These are phyloP conservation scores for Puccinia horiana DNA, from an alignment of 1,284 basidiomycete species.

Conservation along the genomic window DNA sequence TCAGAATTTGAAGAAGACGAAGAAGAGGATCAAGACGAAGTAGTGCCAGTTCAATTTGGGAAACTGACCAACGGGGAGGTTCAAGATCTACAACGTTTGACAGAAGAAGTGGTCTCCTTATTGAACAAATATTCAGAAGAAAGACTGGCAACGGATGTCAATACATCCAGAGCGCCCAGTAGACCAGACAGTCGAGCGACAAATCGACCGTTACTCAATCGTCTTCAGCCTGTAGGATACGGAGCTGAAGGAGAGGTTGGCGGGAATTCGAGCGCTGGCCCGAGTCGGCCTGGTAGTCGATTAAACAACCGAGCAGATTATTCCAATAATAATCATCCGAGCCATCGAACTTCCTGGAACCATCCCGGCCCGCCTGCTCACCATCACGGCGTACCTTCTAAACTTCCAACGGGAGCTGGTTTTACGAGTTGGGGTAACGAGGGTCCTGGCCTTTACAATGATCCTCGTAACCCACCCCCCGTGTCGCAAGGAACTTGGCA, in stretches of 20 bases:
- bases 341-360: neutral
- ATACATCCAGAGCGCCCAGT: slow-evolving; percentile 36
- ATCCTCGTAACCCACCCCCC: neutral
- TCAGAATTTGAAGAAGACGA: slow-evolving; percentile 38
- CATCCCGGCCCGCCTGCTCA: neutral
- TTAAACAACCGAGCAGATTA: slow-evolving; percentile 14
- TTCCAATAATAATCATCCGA: slow-evolving; percentile 11
- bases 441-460: neutral
- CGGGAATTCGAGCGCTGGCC: slow-evolving; percentile 21
- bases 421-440: neutral
- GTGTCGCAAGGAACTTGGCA: neutral
- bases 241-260: neutral
- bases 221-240: slow-evolving; percentile 6
- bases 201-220: neutral
- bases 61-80: slow-evolving; percentile 26
- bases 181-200: slow-evolving; percentile 44
- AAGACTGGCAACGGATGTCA: slow-evolving; percentile 42
- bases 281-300: slow-evolving; percentile 41
- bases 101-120: slow-evolving; percentile 45
- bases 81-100: slow-evolving; percentile 35
- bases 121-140: slow-evolving; percentile 46
- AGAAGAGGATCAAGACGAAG: slow-evolving; percentile 29
- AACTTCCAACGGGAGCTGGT: neutral
- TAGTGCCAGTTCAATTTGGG: slow-evolving; percentile 4
- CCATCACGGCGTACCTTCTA: neutral